phyloP scores from a whole-genome alignment of 495 filamentous ascomycete species.

The Cladorrhinum samala region DNA sequence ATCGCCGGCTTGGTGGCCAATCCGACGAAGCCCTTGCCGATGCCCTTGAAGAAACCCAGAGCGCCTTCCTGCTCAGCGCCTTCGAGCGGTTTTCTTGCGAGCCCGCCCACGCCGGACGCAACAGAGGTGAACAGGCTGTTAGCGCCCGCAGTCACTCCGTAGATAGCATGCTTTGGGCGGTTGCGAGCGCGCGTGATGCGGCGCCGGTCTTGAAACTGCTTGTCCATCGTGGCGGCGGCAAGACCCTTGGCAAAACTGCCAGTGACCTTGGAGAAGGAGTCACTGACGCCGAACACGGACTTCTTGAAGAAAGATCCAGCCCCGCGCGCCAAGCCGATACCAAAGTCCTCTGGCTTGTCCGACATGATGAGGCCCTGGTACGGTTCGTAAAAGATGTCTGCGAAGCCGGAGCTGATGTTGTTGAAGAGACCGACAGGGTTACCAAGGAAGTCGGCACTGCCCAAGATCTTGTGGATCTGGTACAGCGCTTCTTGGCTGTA shows the following conservation, averaged over 20 bases:
- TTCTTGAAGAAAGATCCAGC: conserved; percentile 97
- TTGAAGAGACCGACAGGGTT: conserved; percentile 98
- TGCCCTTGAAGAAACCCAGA: conserved; percentile 91
- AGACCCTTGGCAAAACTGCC: conserved; percentile 94
- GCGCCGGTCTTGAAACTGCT: conserved; percentile 94
- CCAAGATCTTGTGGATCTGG: conserved; percentile 92
- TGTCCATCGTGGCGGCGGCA: conserved; percentile 90
- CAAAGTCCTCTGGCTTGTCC: conserved; percentile 87
- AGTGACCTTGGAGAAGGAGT: conserved; percentile 93
- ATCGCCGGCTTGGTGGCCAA: conserved; percentile 94
- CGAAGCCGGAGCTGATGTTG: conserved; percentile 92
- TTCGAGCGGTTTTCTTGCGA: conserved; percentile 88
- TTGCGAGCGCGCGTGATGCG: conserved; percentile 91
- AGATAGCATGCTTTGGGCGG: conserved; percentile 91
- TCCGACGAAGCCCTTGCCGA: conserved; percentile 90
- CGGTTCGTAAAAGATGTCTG: conserved; percentile 97
- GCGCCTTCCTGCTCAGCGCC: conserved; percentile 94
- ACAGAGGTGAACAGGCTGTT: conserved; percentile 89
- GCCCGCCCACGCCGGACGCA: conserved; percentile 87
- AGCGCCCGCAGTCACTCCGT: conserved; percentile 90
- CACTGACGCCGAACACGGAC: conserved; percentile 91
- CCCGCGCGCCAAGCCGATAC: conserved; percentile 90
- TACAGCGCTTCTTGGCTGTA: conserved; percentile 94
- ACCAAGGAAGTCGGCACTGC: conserved; percentile 96
- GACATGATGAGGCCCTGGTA: conserved; percentile 97